Percentiles rank a stretch among this genome's conserved stretches.
phyloP scores from a whole-genome alignment of 805 yeast species.

The Candida koratica region DNA sequence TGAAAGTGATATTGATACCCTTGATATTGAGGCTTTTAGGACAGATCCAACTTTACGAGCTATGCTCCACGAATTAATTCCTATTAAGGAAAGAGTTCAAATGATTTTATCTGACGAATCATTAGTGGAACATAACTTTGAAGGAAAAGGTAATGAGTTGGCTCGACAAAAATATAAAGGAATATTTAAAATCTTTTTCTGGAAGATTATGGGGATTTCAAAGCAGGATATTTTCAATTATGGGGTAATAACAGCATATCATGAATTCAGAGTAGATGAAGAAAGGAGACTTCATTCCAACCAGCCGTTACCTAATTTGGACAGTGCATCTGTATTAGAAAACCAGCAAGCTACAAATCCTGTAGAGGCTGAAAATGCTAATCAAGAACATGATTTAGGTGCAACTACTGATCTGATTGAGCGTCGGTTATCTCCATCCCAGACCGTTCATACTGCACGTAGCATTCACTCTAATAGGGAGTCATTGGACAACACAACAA shows the following conservation, averaged over 20 bases:
- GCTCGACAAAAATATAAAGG: constrained; percentile 33
- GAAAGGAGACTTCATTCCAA: constrained; percentile 9
- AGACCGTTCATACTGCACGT: constrained; percentile 13
- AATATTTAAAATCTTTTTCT: constrained; percentile 37
- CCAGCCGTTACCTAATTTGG: constrained; percentile 3
- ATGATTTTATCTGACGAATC: constrained; percentile 36
- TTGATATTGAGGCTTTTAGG: constrained; percentile 33
- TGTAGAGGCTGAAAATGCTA: not conserved
- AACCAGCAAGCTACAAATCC: not conserved
- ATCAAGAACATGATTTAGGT: constrained; percentile 1
- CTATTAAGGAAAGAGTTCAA: constrained; percentile 40
- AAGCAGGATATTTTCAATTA: constrained; percentile 47
- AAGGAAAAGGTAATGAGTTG: constrained; percentile 39
- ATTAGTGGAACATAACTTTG: constrained; percentile 36
- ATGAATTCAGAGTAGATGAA: constrained; percentile 15
- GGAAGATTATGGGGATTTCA: constrained; percentile 56
- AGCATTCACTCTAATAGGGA: too few relatives aligned
- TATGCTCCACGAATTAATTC: constrained; percentile 37
- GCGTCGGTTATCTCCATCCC: not conserved
- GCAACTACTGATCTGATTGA: not conserved
- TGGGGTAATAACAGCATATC: constrained; percentile 34
- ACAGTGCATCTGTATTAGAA: not conserved
- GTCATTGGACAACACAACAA: not conserved
- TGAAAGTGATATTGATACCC: constrained; percentile 16
- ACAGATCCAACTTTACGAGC: constrained; percentile 35